Percentiles rank a stretch among this genome's conserved stretches.
Conservation (phyloP, 768 basidiomycete species). For the Gymnopilus junonius region DNA sequence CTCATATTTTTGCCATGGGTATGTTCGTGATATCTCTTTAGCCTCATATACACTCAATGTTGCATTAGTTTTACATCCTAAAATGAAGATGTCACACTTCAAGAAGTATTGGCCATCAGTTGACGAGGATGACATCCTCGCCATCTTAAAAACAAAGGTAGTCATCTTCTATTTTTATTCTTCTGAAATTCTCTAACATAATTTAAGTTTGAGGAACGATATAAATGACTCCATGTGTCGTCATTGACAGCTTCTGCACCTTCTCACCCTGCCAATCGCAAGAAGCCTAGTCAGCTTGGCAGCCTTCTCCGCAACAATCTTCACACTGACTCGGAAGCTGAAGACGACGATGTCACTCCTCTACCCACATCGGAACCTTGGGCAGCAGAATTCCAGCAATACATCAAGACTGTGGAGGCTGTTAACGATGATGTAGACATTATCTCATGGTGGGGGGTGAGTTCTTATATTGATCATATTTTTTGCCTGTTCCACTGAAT, state of each 20-base stretch:
- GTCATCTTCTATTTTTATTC: neutral
- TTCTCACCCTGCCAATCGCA: neutral
- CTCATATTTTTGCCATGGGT: slow-evolving; percentile 29
- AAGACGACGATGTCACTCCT: neutral
- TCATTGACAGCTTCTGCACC: neutral
- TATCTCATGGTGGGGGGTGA: slow-evolving; percentile 39
- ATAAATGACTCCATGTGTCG: neutral
- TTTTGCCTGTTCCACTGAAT: neutral
- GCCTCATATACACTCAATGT: neutral
- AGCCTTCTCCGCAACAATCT: neutral
- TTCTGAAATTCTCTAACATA: neutral
- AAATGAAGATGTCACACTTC: too few relatives aligned
- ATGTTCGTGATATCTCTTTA: neutral
- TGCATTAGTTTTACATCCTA: too few relatives aligned
- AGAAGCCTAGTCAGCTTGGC: neutral
- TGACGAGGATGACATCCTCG: neutral
- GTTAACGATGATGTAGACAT: slow-evolving; percentile 14
- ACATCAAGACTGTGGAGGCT: neutral
- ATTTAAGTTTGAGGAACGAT: slow-evolving; percentile 5
- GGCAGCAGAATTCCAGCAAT: slow-evolving; percentile 5
- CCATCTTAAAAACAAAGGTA: neutral
- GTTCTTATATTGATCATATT: slow-evolving; percentile 11
- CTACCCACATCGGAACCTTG: neutral
- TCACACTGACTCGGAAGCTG: neutral
- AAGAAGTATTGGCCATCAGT: neutral